Conservation (phyloP, 371 early-diverging fungal species). For the Haplosporangium sp. region DNA sequence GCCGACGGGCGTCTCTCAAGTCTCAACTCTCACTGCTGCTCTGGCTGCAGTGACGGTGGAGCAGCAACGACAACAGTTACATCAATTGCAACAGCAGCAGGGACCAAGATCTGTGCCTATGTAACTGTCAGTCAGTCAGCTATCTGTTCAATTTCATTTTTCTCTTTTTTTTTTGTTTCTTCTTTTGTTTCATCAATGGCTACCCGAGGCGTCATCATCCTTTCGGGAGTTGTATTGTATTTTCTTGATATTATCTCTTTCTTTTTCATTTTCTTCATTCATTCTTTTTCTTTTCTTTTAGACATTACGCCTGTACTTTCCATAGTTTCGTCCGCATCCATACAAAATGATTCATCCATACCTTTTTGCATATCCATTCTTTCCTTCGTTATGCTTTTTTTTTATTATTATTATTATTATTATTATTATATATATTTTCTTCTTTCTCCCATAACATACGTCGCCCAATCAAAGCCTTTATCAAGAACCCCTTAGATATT, state of each 20-base stretch:
- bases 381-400: too few relatives aligned
- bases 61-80: slow-evolving; percentile 47
- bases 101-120: neutral
- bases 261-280: neutral
- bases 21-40: slow-evolving; percentile 48
- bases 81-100: slow-evolving; percentile 14
- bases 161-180: neutral
- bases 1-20: slow-evolving; percentile 32
- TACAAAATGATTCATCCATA: too few relatives aligned
- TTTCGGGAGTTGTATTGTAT: neutral
- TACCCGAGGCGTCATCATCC: neutral
- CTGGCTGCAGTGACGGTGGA: slow-evolving; percentile 49
- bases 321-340: too few relatives aligned
- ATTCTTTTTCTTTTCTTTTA: neutral
- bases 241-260: slow-evolving; percentile 2
- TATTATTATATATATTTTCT: too few relatives aligned
- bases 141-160: neutral
- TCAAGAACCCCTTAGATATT: too few relatives aligned
- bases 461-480: too few relatives aligned
- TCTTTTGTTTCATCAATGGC: neutral
- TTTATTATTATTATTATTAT: too few relatives aligned
- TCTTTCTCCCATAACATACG: too few relatives aligned
- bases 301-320: too few relatives aligned
- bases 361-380: too few relatives aligned
- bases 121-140: neutral